A percentile compares a stretch with the other conserved stretches of the same genome.
These are phyloP conservation scores for Euptelea pleiosperma DNA, from an alignment of 164 flowering plant genomes.

Conservation along the genomic window DNA sequence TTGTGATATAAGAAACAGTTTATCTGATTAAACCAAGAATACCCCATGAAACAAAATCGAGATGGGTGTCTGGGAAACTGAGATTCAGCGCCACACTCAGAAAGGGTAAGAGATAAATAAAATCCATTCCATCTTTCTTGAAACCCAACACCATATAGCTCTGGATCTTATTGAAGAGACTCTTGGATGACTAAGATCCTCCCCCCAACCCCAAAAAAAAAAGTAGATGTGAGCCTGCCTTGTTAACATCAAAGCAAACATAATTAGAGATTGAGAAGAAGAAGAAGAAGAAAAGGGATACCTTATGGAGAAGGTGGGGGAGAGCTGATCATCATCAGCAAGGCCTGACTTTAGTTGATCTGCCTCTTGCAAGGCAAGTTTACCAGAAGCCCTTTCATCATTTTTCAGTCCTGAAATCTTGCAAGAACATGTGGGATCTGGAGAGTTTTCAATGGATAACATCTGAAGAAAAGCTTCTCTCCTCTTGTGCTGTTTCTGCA, in stretches of 20 bases:
- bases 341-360: constrained; percentile 37
- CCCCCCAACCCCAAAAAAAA: too few relatives aligned
- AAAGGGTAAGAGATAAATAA: neutral
- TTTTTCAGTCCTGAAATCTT: constrained; percentile 30
- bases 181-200: too few relatives aligned
- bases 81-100: constrained; percentile 2
- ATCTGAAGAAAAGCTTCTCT: constrained; percentile 69
- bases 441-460: constrained; percentile 78
- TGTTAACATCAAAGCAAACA: too few relatives aligned
- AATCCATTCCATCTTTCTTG: too few relatives aligned
- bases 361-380: constrained; percentile 31
- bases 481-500: constrained; percentile 49
- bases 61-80: constrained; percentile 1
- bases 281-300: constrained; percentile 20
- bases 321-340: constrained; percentile 20
- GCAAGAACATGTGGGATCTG: constrained; percentile 55
- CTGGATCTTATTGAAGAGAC: too few relatives aligned
- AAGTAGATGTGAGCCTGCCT: too few relatives aligned
- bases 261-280: too few relatives aligned
- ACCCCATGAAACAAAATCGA: neutral
- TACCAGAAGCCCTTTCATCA: constrained; percentile 39
- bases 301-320: constrained; percentile 83
- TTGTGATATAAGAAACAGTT: too few relatives aligned
- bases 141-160: too few relatives aligned
- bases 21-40: too few relatives aligned